Evolutionary conservation across 2,329 filamentous ascomycete genomes (phyloP).

Genomic region (Ceratocystis diversiconidia): DNA sequence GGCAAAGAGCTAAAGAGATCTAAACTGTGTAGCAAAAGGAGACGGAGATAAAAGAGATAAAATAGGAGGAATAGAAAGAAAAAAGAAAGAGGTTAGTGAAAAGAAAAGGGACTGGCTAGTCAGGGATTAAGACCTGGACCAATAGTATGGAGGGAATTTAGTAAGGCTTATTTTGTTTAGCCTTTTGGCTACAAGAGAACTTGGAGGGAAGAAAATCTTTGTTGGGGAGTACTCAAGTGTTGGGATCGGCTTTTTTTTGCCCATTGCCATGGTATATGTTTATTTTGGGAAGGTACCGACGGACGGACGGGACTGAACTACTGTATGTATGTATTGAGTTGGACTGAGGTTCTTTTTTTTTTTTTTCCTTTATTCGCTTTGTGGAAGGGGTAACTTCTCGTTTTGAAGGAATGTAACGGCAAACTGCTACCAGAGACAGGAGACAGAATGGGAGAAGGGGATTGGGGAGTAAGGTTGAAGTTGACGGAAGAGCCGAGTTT

Average conservation of each 20-base stretch:
- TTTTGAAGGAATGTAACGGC: background rate
- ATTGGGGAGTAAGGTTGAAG: background rate
- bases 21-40: background rate
- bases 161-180: too few species aligned
- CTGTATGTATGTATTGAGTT: too few species aligned
- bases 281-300: too few species aligned
- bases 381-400: too few species aligned
- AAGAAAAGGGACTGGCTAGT: background rate
- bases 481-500: background rate
- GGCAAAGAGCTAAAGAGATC: background rate
- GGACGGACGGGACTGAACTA: too few species aligned
- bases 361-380: too few species aligned
- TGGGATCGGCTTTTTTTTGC: too few species aligned
- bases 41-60: background rate
- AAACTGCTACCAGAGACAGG: background rate
- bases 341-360: too few species aligned
- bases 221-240: too few species aligned
- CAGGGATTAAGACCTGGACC: background rate
- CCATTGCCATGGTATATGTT: too few species aligned
- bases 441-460: background rate
- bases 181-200: too few species aligned
- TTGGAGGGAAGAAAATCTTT: too few species aligned
- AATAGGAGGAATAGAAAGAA: background rate
- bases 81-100: background rate
- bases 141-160: background rate